These are phyloP conservation scores for Zea luxurians DNA, from an alignment of 176 grass and related monocot genomes.

Conservation along the genomic window DNA sequence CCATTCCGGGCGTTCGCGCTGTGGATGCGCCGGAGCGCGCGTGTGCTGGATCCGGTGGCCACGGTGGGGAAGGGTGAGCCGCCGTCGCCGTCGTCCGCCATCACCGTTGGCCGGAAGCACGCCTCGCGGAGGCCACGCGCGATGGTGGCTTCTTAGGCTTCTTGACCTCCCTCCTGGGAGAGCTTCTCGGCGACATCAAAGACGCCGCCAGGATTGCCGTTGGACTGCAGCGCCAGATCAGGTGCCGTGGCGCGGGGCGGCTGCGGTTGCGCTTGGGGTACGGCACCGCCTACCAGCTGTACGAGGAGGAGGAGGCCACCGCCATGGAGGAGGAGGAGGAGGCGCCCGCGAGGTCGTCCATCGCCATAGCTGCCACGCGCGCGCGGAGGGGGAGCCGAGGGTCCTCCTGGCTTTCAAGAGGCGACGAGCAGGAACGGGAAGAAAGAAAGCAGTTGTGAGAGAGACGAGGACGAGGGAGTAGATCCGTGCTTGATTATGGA, in stretches of 20 bases:
- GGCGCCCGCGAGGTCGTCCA: conserved; percentile 67
- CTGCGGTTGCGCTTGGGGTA: conserved; percentile 82
- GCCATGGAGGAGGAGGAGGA: conserved; percentile 46
- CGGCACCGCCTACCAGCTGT: conserved; percentile 92
- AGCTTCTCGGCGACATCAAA: conserved; percentile 81
- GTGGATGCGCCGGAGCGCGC: no score
- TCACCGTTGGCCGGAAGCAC: no score
- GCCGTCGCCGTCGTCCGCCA: no score
- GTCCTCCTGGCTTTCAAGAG: background rate
- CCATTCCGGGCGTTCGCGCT: no score
- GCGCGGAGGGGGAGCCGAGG: background rate
- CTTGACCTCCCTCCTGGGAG: conserved; percentile 67
- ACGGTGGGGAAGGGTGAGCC: no score
- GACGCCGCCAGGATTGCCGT: conserved; percentile 29
- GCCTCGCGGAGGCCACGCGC: no score
- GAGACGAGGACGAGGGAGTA: background rate
- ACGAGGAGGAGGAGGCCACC: conserved; percentile 23
- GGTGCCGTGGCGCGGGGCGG: conserved; percentile 28
- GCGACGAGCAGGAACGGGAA: background rate
- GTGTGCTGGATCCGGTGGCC: no score
- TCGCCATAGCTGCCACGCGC: conserved; percentile 36
- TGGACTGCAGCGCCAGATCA: conserved; percentile 43
- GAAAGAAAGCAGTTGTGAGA: background rate
- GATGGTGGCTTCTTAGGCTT: conserved; percentile 80
- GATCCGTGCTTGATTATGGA: no score